Percentiles rank a stretch among this genome's conserved stretches.
These are phyloP conservation scores for Daedaleopsis nitida DNA, from an alignment of 768 basidiomycete species.

Conservation along the genomic window DNA sequence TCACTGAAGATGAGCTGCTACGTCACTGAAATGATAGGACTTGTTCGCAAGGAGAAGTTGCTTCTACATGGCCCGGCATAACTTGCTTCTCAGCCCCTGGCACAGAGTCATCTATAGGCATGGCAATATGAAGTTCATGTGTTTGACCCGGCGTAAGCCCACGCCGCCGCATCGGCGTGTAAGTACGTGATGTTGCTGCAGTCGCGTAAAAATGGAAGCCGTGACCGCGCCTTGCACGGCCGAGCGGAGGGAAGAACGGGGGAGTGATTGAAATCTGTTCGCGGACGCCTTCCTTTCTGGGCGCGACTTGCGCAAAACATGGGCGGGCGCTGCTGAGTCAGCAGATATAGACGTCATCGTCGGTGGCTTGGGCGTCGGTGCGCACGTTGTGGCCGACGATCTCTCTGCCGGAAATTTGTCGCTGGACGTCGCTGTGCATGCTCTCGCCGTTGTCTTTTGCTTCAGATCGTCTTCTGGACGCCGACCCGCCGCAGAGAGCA, in stretches of 20 bases:
- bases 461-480: not conserved
- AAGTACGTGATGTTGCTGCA: not conserved
- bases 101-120: too few species aligned
- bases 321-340: constrained; percentile 3
- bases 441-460: not conserved
- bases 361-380: constrained; percentile 1
- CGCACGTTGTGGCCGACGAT: constrained; percentile 8
- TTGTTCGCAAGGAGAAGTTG: too few species aligned
- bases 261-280: constrained; percentile 19
- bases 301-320: constrained; percentile 7
- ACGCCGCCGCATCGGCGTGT: not conserved
- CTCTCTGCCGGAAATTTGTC: constrained; percentile 6
- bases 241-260: constrained; percentile 4
- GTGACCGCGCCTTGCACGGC: constrained; percentile 2
- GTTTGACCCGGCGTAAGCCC: not conserved
- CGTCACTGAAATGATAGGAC: too few species aligned
- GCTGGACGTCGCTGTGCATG: constrained; percentile 3
- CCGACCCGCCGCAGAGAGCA: too few species aligned
- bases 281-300: constrained; percentile 14
- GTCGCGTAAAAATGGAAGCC: not conserved
- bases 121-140: too few species aligned
- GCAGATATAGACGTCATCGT: constrained; percentile 9
- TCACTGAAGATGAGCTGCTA: too few species aligned
- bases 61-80: too few species aligned
- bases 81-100: too few species aligned